These are phyloP conservation scores for Aspergillus sp. DNA, from an alignment of 2,329 filamentous ascomycete genomes.

Conservation along the genomic window DNA sequence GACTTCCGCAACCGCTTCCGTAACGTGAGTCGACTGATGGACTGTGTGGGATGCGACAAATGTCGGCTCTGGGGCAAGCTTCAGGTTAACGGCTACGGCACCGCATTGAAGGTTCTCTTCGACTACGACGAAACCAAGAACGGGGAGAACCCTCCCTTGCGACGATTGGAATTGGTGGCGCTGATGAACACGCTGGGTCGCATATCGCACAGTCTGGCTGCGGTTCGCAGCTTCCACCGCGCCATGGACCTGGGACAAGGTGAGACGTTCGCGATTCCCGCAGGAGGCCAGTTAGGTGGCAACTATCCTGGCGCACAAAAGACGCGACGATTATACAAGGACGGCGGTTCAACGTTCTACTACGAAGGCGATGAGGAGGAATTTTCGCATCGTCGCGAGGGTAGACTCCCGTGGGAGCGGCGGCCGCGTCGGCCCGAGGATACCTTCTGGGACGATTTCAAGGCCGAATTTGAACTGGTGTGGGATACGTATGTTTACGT, in stretches of 20 bases:
- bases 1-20: slow-evolving; percentile 96
- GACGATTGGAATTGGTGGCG: slow-evolving; percentile 86
- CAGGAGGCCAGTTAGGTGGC: slow-evolving; percentile 19
- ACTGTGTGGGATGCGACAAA: slow-evolving; percentile 97
- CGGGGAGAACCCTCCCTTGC: slow-evolving; percentile 60
- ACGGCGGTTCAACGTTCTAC: slow-evolving; percentile 28
- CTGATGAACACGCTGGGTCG: slow-evolving; percentile 90
- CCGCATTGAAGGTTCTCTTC: slow-evolving; percentile 90
- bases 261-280: slow-evolving; percentile 21
- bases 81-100: slow-evolving; percentile 89
- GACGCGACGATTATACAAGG: slow-evolving; percentile 19
- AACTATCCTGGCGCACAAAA: slow-evolving; percentile 10
- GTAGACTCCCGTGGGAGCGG: slow-evolving; percentile 26
- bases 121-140: slow-evolving; percentile 69
- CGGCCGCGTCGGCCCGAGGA: slow-evolving; percentile 27
- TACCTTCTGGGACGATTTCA: slow-evolving; percentile 50
- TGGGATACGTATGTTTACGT: slow-evolving; percentile 58
- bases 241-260: slow-evolving; percentile 34
- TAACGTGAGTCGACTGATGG: slow-evolving; percentile 94
- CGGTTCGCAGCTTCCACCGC: slow-evolving; percentile 62
- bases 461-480: slow-evolving; percentile 57
- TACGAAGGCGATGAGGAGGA: slow-evolving; percentile 35
- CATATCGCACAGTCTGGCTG: slow-evolving; percentile 69
- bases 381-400: slow-evolving; percentile 32
- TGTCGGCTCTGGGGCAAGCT: slow-evolving; percentile 97